A percentile compares a stretch with the other conserved stretches of the same genome.
Evolutionary conservation across 2,329 filamentous ascomycete species (phyloP).

Genomic region (Penicillium sp.): DNA sequence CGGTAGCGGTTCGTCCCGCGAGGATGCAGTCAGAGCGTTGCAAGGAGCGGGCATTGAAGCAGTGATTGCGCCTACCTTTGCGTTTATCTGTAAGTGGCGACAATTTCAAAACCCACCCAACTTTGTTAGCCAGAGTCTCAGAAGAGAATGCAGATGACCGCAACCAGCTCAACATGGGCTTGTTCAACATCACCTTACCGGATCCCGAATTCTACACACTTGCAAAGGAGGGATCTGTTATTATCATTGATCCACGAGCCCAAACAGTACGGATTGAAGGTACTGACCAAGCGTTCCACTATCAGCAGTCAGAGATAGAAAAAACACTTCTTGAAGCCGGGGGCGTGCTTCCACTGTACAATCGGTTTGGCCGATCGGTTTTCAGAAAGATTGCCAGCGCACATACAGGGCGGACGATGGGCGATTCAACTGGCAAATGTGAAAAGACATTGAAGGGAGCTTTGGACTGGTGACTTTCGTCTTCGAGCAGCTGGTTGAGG

Average conservation of each 20-base stretch:
- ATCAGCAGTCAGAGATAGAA: slow-evolving; percentile 9
- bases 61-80: slow-evolving; percentile 47
- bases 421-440: background rate
- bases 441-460: background rate
- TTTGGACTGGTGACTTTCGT: background rate
- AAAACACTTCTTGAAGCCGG: slow-evolving; percentile 6
- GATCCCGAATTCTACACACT: slow-evolving; percentile 41
- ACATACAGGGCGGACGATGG: background rate
- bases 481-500: background rate
- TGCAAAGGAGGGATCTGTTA: slow-evolving; percentile 35
- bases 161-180: slow-evolving; percentile 46
- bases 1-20: slow-evolving; percentile 47
- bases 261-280: slow-evolving; percentile 1
- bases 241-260: slow-evolving; percentile 34
- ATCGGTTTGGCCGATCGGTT: slow-evolving; percentile 1
- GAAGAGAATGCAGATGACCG: slow-evolving; percentile 27
- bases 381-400: background rate
- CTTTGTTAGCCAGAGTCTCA: background rate
- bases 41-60: slow-evolving; percentile 39
- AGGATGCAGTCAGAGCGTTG: slow-evolving; percentile 45
- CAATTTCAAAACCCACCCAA: background rate
- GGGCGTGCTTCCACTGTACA: slow-evolving; percentile 10
- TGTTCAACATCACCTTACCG: slow-evolving; percentile 42
- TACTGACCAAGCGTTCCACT: background rate
- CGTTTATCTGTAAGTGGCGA: slow-evolving; percentile 41